Evolutionary conservation across 768 basidiomycete species (phyloP), one percentile per base, ranked within the genome.

Genomic region (Candolleomyces aberdarensis): DNA sequence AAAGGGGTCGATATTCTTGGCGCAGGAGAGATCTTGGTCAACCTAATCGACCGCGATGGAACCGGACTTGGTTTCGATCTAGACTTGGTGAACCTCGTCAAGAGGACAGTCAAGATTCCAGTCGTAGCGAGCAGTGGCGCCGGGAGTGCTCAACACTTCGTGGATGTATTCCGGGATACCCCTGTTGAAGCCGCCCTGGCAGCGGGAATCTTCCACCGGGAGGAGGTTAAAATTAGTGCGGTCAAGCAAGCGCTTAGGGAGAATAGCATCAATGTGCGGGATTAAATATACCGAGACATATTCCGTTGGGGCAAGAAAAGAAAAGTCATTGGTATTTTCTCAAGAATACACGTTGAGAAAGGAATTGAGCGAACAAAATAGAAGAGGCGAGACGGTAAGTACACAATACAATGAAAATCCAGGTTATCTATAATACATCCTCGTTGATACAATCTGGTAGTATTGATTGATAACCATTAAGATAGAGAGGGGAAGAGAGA

Each of bases 71-170:
- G 97, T 5, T 99, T 97, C 71, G 97, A 99, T 76, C 75, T 89
- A 44, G 91, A 91, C 65, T 78, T 99, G 19, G 75, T 98, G 57
- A 77, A 78, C 47, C 80, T 96, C 60, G 87, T 98, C 62, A 89
- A 87, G 70, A 76, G 72, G 53, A 82, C 78, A 41, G 95, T 98
- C 53, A 81, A 80, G 49, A 95, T 99, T 59, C 97, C 97, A 0
- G 92, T 98, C 49, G 89, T 99, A 20, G 95, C 96, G 20, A 94
- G 91, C 72, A 96, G 93, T 63, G 97, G 97, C 3, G 97, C 97
- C 43, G 97, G 97, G 15, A 79, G 76, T 52, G 75, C 79, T 36
- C 83, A 83, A 50, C 93, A 99, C 75, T 98, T 99, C 70, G 81
- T 86, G n/a, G 83, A 92, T 53, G 90, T 95, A 17, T 99, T 99